Evolutionary conservation across 805 yeast species (phyloP), one percentile per base, ranked within the genome.

Genomic region (Torulaspora indica): DNA sequence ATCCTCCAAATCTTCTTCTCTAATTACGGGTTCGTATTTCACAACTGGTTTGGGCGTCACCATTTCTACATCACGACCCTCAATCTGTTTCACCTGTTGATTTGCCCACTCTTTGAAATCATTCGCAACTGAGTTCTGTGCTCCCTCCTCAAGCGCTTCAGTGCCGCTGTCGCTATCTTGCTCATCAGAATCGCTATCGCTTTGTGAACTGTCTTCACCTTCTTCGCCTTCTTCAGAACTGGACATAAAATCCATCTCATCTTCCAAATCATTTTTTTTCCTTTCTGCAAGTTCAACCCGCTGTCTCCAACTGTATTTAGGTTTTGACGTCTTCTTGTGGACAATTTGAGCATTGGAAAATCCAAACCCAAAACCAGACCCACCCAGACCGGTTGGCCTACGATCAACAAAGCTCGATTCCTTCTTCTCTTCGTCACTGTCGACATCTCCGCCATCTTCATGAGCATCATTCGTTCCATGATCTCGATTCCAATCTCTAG

Each of bases 71-170:
- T 76, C 73, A 20, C 81, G 71, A 1, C 85, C 88, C 53, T 79
- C 86, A 31, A 79, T 67, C 48, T 75, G 71, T 46, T 82, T 78
- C 3, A 81, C 77, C 56, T 85, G 85, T 28, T 74, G 66, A 52
- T 82, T 85, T 0, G 96, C 96, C 98, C 98, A 93, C 14, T 77
- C 76, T 64, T 85, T 86, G 71, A 93, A 93, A 13, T 79, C 76
- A 29, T 73, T 71, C 1, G 87, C 91, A 35, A 25, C 68, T 1
- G 54, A 64, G 0, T 56, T 69, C 8, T 15, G 32, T 29, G 8
- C 10, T 8, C 2, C 58, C 69, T 1, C 57, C 67, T 9, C 53
- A 63, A 1, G 56, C 14, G 22, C 52, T 29, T 42, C 51, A 35
- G 30, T 40, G 18, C 25, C 52, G 35, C 37, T 44, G 31, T 48